phyloP scores from a whole-genome alignment of 805 yeast species.

The Metschnikowia chrysomelidarum region DNA sequence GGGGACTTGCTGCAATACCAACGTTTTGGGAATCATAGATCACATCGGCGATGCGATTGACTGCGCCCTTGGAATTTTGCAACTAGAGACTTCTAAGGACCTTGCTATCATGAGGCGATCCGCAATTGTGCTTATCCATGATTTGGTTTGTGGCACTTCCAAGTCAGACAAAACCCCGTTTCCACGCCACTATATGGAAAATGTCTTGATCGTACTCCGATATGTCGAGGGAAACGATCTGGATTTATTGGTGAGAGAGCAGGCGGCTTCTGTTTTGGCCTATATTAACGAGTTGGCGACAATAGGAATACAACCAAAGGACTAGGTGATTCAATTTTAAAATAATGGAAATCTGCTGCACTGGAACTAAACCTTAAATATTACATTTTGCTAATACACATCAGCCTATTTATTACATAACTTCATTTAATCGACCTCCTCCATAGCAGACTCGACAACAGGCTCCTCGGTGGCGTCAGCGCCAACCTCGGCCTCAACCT shows the following conservation, averaged over 20 bases:
- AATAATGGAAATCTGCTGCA: neutral
- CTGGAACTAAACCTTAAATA: neutral
- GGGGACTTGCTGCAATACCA: conserved; percentile 64
- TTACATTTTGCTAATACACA: neutral
- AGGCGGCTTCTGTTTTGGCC: conserved; percentile 39
- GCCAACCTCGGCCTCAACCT: conserved; percentile 43
- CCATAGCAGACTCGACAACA: conserved; percentile 79
- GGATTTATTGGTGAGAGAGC: conserved; percentile 61
- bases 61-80: conserved; percentile 73
- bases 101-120: conserved; percentile 68
- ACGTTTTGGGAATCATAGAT: conserved; percentile 51
- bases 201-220: conserved; percentile 40
- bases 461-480: conserved; percentile 41
- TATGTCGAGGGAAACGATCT: conserved; percentile 48
- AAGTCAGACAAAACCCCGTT: conserved; percentile 47
- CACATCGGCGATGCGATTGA: conserved; percentile 62
- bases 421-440: conserved; percentile 84
- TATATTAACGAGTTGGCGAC: conserved; percentile 30
- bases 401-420: conserved; percentile 15
- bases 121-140: conserved; percentile 67
- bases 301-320: neutral
- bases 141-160: conserved; percentile 49
- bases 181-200: conserved; percentile 47
- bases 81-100: conserved; percentile 46
- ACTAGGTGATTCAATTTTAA: neutral